Base-by-base conservation (phyloP, 2,329 filamentous ascomycete genomes). In the Dryadomyces quercus-mongolicae region DNA sequence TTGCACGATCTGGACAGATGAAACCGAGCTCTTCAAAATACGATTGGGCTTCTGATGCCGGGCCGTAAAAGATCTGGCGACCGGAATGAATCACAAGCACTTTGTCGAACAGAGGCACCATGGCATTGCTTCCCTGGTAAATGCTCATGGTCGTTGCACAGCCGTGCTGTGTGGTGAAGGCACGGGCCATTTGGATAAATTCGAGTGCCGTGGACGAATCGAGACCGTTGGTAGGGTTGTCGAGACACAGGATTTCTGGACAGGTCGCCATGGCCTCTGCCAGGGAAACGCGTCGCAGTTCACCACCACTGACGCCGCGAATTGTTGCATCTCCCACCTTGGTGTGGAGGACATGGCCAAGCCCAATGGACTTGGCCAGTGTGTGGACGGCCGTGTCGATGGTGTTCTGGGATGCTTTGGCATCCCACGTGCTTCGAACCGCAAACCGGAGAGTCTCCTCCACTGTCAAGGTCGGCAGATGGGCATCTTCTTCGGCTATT, bases 261-360 rank as follows among this genome's bases (percentile, higher is more conserved):
- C 18, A 51, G 0, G 72, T 72, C 10, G 76, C 74, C 56, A 85
- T 79, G 5, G 84, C 84, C 65, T 89, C 85, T 4, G 82, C 84
- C 59, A 89, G 87, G 49, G 80, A 84, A 3, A 90, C 86, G 65
- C 86, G 81, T 67, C 90, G 88, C 57, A 80, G 73, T 62, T 85
- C 81, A 31, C 81, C 81, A 6, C 81, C 81, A 21, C 75, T 80
- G 2, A 85, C 74, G 10, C 70, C 70, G 16, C 82, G 75, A 7
- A 86, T 73, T 31, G 80, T 76, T 56, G 84, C 82, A 57, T 86
- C 80, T 1, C 85, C 85, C 31, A 88, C 81, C 58, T 80, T 80
- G 0, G 84, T 87, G 45, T 79, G 72, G 53, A 83, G 67, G 0
- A 82, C 84, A 61, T 88, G 84, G 3, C 20, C 36, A 2, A 51